Evolutionary conservation across 345 rosid species (phyloP).

Genomic region (Erodium maritimum): DNA sequence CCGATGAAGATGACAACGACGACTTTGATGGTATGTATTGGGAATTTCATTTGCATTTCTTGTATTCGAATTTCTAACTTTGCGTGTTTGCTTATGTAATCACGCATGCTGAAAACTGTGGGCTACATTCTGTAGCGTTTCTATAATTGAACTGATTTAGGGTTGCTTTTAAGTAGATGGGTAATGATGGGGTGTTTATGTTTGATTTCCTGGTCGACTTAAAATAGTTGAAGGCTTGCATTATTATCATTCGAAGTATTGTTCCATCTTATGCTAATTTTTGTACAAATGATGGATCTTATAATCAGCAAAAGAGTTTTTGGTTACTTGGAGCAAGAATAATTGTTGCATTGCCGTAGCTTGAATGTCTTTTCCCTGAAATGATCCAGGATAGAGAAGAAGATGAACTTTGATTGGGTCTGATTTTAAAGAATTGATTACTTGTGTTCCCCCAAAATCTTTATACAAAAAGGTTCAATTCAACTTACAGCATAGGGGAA

Average conservation of each 20-base stretch:
- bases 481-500: neutral
- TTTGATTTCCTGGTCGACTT: neutral
- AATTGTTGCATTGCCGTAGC: neutral
- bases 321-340: neutral
- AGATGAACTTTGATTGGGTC: too few relatives aligned
- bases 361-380: too few relatives aligned
- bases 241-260: neutral
- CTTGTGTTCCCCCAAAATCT: too few relatives aligned
- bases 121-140: neutral
- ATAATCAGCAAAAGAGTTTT: neutral
- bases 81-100: neutral
- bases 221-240: neutral
- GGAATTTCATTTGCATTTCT: neutral
- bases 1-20: constrained; percentile 41
- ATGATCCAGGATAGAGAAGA: too few relatives aligned
- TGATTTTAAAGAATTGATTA: too few relatives aligned
- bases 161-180: neutral
- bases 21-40: constrained; percentile 52
- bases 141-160: neutral
- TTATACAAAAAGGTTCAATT: neutral
- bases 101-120: neutral
- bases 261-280: neutral
- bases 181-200: neutral
- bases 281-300: neutral
- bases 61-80: neutral